Evolutionary conservation across 345 rosid species (phyloP).

Genomic region (Eucalyptus cloeziana): DNA sequence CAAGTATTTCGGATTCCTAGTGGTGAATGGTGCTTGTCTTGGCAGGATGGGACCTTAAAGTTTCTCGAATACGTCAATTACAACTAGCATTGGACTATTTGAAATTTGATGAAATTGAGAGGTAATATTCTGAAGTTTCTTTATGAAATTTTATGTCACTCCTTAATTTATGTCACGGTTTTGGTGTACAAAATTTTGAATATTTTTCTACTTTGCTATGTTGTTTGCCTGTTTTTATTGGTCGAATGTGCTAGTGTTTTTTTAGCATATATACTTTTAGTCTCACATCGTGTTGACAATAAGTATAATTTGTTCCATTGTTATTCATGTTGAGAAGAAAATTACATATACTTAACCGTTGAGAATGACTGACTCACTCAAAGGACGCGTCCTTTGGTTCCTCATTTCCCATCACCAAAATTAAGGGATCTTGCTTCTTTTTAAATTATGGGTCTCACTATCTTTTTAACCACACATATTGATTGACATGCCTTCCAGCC

Average conservation of each 20-base stretch:
- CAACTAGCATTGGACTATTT: conserved; percentile 78
- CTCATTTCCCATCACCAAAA: not conserved
- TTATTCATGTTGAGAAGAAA: not conserved
- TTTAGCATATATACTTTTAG: not conserved
- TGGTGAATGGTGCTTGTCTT: not conserved
- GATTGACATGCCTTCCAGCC: not conserved
- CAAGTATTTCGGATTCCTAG: not conserved
- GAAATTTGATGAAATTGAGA: conserved; percentile 75
- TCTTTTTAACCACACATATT: not conserved
- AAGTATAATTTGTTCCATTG: not conserved
- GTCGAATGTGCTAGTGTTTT: not conserved
- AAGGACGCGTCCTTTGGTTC: not conserved
- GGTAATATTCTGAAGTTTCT: conserved; percentile 31
- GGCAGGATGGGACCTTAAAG: conserved; percentile 82
- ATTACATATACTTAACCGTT: not conserved
- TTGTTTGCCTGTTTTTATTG: not conserved
- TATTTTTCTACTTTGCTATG: not conserved
- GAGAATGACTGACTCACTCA: not conserved
- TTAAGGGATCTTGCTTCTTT: not conserved
- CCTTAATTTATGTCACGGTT: not conserved
- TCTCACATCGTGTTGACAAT: not conserved
- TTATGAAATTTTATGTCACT: not conserved
- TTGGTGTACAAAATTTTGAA: not conserved
- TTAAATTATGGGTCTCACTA: not conserved
- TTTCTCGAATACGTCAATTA: conserved; percentile 69